Percentiles rank a stretch among this genome's conserved stretches.
phyloP scores from a whole-genome alignment of 768 basidiomycete species.

The Mycena capillaripes region DNA sequence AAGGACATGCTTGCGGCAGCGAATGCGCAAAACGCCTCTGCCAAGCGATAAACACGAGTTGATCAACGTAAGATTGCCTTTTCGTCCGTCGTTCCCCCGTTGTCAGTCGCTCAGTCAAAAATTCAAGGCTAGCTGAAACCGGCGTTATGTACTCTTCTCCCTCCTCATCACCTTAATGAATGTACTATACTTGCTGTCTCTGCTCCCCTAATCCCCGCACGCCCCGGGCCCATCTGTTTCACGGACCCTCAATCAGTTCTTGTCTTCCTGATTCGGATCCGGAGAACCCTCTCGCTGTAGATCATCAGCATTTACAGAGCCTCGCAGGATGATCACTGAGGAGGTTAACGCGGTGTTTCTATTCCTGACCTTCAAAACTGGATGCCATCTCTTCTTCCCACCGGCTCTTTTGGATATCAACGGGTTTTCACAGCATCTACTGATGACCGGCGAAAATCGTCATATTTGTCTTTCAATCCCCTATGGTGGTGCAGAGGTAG shows the following conservation, averaged over 20 bases:
- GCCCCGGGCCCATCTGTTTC: constrained; percentile 27
- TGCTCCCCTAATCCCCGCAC: constrained; percentile 27
- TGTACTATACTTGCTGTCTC: constrained; percentile 13
- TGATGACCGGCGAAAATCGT: background rate
- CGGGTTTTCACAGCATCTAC: background rate
- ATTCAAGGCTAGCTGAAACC: constrained; percentile 15
- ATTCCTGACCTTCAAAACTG: background rate
- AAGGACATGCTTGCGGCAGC: constrained; percentile 74
- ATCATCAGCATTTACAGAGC: constrained; percentile 11
- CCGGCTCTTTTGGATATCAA: constrained; percentile 7
- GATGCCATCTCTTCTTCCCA: constrained; percentile 13
- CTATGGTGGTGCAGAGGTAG: background rate
- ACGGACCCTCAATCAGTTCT: constrained; percentile 1
- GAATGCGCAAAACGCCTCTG: constrained; percentile 45
- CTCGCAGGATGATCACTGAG: constrained; percentile 10
- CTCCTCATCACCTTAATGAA: constrained; percentile 13
- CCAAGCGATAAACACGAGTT: constrained; percentile 16
- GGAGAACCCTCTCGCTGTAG: background rate
- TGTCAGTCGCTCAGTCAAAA: background rate
- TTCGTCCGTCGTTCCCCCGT: background rate
- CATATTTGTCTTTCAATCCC: background rate
- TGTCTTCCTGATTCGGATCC: constrained; percentile 26
- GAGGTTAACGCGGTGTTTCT: constrained; percentile 7
- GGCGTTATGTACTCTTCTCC: constrained; percentile 18
- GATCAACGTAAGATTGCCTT: constrained; percentile 5